These are phyloP conservation scores for Mytilinidion resinicola DNA, from an alignment of 495 filamentous ascomycete species.

Conservation along the genomic window DNA sequence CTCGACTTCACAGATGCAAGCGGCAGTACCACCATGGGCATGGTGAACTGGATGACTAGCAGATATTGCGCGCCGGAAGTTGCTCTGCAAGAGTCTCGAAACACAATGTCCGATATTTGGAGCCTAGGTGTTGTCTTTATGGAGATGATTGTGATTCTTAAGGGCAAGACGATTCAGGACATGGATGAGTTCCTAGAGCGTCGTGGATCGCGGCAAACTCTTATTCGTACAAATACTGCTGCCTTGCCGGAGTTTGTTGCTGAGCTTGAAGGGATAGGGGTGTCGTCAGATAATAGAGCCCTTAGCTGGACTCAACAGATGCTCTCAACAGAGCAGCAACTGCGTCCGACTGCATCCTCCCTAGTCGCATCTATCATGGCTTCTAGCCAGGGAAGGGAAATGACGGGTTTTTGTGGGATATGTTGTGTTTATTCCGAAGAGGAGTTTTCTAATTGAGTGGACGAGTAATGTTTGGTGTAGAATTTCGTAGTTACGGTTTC, in stretches of 20 bases:
- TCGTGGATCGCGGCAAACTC: slow-evolving; percentile 3
- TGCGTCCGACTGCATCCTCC: slow-evolving; percentile 12
- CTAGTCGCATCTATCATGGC: slow-evolving; percentile 11
- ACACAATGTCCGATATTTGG: slow-evolving; percentile 38
- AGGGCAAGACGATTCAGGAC: slow-evolving; percentile 10
- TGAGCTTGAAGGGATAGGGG: slow-evolving; percentile 7
- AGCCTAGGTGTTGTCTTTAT: slow-evolving; percentile 41
- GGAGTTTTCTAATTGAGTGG: not conserved
- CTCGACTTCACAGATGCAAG: slow-evolving; percentile 29
- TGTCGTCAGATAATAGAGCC: slow-evolving; percentile 1
- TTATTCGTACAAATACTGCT: slow-evolving; percentile 4
- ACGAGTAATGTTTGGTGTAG: not conserved
- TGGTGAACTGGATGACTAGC: slow-evolving; percentile 15
- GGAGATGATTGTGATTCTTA: slow-evolving; percentile 38
- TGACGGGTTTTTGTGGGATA: slow-evolving; percentile 8
- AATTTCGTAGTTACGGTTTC: not conserved
- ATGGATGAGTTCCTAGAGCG: slow-evolving; percentile 9
- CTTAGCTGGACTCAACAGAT: slow-evolving; percentile 6
- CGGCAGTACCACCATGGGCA: slow-evolving; percentile 25
- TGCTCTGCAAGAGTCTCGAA: slow-evolving; percentile 21
- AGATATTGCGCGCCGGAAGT: slow-evolving; percentile 38
- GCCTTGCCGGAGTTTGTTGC: slow-evolving; percentile 4
- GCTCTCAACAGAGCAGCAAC: slow-evolving; percentile 8
- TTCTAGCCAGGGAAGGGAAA: not conserved
- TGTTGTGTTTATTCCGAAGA: slow-evolving; percentile 11